Evolutionary conservation across 192 early-diverging fungal genomes (phyloP).

Genomic region (Umbelopsis vinacea): DNA sequence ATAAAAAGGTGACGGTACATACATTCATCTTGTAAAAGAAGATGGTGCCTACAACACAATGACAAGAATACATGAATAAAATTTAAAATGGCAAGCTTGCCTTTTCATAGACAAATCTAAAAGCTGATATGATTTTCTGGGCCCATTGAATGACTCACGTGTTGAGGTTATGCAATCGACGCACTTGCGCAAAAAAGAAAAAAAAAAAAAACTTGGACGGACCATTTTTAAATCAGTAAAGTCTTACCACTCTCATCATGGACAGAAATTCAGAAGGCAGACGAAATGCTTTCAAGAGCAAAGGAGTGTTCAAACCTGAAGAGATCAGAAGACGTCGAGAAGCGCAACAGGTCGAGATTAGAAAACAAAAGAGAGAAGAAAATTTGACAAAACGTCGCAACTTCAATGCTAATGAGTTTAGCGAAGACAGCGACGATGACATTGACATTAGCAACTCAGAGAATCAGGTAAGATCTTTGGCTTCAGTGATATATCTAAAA

Average conservation of each 20-base stretch:
- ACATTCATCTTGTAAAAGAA: slow-evolving; percentile 16
- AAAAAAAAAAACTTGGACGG: too few relatives aligned
- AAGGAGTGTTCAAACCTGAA: slow-evolving; percentile 84
- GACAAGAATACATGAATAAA: slow-evolving; percentile 12
- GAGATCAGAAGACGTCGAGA: slow-evolving; percentile 93
- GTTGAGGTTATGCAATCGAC: slow-evolving; percentile 12
- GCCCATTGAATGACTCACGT: slow-evolving; percentile 1
- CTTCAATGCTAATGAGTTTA: slow-evolving; percentile 59
- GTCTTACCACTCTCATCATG: slow-evolving; percentile 31
- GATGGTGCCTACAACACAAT: slow-evolving; percentile 1
- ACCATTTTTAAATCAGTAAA: background rate
- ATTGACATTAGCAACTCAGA: slow-evolving; percentile 49
- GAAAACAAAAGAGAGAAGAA: slow-evolving; percentile 96
- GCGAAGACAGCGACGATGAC: slow-evolving; percentile 85
- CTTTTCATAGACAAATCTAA: slow-evolving; percentile 13
- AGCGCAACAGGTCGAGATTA: slow-evolving; percentile 90
- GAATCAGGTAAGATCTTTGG: slow-evolving; percentile 56
- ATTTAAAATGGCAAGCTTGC: background rate
- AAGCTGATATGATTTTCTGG: background rate
- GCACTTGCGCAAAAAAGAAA: background rate
- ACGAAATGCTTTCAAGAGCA: slow-evolving; percentile 84
- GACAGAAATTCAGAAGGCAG: slow-evolving; percentile 63
- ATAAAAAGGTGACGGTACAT: slow-evolving; percentile 5
- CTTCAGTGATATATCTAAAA: background rate
- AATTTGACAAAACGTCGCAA: slow-evolving; percentile 92